These are phyloP conservation scores for Debaryomyces coudertii DNA, from an alignment of 1,139 yeast genomes.

Conservation along the genomic window DNA sequence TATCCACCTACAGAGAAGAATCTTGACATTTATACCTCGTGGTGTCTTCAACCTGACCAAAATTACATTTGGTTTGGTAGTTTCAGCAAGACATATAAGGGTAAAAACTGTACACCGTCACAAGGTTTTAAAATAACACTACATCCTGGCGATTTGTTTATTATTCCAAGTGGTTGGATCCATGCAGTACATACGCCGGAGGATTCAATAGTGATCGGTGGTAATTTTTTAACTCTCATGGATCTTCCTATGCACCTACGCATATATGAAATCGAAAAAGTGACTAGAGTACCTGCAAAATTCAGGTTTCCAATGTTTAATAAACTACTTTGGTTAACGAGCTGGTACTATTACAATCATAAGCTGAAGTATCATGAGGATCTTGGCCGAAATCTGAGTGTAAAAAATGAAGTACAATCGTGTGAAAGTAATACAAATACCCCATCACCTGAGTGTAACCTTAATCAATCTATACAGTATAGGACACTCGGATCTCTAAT, in stretches of 20 bases:
- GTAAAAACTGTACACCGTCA: constrained; percentile 28
- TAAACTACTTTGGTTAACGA: constrained; percentile 68
- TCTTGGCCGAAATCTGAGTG: constrained; percentile 14
- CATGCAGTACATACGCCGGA: constrained; percentile 85
- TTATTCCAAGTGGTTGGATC: constrained; percentile 93
- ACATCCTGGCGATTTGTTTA: constrained; percentile 69
- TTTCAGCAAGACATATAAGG: constrained; percentile 30
- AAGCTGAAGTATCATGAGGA: constrained; percentile 26
- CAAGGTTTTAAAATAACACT: constrained; percentile 70
- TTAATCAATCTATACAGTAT: neutral
- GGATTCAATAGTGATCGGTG: constrained; percentile 85
- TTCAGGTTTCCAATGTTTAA: constrained; percentile 81
- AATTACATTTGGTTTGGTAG: constrained; percentile 70
- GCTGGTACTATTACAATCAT: constrained; percentile 44
- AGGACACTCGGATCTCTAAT: constrained; percentile 16
- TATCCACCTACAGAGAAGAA: constrained; percentile 75
- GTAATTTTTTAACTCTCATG: constrained; percentile 73
- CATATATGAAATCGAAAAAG: constrained; percentile 62
- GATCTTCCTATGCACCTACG: constrained; percentile 65
- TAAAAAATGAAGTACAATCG: neutral
- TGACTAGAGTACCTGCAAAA: constrained; percentile 72
- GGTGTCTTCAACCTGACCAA: constrained; percentile 75
- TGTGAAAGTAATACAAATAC: neutral
- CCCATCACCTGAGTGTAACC: too few species aligned
- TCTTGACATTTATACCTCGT: constrained; percentile 60